phyloP scores from a whole-genome alignment of 2,329 filamentous ascomycete genomes.

The Colletotrichum coccodes region DNA sequence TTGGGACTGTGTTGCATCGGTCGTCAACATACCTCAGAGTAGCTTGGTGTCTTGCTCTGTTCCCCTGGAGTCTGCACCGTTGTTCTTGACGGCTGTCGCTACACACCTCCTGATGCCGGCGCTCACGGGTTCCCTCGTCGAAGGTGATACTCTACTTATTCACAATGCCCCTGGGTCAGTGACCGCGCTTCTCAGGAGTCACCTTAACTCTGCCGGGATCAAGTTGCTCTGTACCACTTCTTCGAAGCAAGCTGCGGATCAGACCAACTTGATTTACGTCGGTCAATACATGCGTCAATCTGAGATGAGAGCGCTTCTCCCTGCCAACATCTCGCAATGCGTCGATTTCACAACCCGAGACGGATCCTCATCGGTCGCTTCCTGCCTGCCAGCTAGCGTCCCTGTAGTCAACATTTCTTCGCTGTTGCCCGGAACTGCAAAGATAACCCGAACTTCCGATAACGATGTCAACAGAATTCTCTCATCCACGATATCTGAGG shows the following conservation, averaged over 20 bases:
- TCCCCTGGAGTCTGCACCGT: neutral
- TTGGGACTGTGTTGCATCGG: neutral
- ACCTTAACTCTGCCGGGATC: neutral
- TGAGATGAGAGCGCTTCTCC: neutral
- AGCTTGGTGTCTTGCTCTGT: neutral
- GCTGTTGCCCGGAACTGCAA: neutral
- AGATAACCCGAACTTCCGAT: neutral
- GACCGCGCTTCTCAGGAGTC: neutral
- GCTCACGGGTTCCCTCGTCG: neutral
- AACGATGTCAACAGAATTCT: neutral
- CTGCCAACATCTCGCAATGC: neutral
- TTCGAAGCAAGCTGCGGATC: neutral
- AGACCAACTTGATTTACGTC: neutral
- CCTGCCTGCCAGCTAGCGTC: neutral
- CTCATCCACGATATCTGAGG: neutral
- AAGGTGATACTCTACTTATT: neutral
- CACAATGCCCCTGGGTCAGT: neutral
- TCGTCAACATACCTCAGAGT: neutral
- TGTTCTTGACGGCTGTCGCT: neutral
- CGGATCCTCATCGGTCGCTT: neutral
- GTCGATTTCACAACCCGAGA: neutral
- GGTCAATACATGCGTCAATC: neutral
- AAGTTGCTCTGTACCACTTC: neutral
- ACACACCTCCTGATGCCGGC: neutral
- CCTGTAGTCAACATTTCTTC: neutral